These are phyloP conservation scores for Lactifluus subvellereus DNA, from an alignment of 768 basidiomycete species.

Conservation along the genomic window DNA sequence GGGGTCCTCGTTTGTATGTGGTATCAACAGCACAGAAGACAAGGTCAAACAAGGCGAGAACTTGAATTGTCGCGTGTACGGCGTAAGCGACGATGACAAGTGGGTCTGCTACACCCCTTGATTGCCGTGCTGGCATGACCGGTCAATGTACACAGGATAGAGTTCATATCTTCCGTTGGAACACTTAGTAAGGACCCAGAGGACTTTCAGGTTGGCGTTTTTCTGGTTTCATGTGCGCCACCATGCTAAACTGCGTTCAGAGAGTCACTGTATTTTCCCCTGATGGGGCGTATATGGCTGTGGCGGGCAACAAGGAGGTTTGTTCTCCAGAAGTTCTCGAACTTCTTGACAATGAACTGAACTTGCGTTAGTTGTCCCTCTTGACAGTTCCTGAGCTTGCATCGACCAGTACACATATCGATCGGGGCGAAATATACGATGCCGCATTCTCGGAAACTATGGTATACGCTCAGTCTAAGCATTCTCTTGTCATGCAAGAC, in stretches of 20 bases:
- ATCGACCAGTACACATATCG: constrained; percentile 43
- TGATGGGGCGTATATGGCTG: constrained; percentile 54
- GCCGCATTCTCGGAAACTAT: constrained; percentile 65
- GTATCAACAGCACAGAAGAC: constrained; percentile 75
- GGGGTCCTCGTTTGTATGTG: constrained; percentile 58
- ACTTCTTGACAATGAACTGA: not conserved
- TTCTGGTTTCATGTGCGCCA: not conserved
- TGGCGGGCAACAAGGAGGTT: constrained; percentile 71
- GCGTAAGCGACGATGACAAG: constrained; percentile 48
- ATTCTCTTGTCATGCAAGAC: not conserved
- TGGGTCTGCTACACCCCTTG: constrained; percentile 31
- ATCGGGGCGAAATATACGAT: constrained; percentile 82
- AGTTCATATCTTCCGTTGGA: constrained; percentile 43
- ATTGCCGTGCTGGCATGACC: not conserved
- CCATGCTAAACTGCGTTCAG: constrained; percentile 38
- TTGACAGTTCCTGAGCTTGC: constrained; percentile 34
- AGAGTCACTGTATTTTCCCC: constrained; percentile 85
- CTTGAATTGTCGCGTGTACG: constrained; percentile 77
- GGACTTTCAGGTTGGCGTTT: constrained; percentile 69
- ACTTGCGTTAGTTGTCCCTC: constrained; percentile 24
- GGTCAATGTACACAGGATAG: constrained; percentile 40
- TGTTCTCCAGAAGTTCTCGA: constrained; percentile 21
- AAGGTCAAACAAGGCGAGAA: constrained; percentile 62
- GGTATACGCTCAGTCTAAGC: constrained; percentile 34
- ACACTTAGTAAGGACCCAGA: constrained; percentile 63